Evolutionary conservation across 805 yeast species (phyloP), one percentile per base, ranked within the genome.

Genomic region (Phaffomyces thermotolerans): DNA sequence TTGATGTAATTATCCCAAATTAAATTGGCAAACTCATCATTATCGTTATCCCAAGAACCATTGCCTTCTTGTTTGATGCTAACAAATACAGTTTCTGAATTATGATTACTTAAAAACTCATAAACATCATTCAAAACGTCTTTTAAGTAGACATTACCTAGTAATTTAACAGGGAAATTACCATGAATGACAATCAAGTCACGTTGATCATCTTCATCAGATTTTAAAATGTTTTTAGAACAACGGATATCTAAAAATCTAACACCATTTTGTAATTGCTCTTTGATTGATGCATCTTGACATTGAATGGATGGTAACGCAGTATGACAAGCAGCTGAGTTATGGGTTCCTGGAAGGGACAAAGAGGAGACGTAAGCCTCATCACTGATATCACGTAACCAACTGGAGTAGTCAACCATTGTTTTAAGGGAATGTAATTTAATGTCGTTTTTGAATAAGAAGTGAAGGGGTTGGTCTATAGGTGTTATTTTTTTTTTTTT

Each of bases 281-380:
- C 76, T 3, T 71, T 61, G 40, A 84, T 69, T 1, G 77, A 61
- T 8, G 68, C 75, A 15, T 78, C 83, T 60, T 84, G 93, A 59
- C 93, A 84, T 57, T 79, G 82, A 27, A 84, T 90, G 0, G 87
- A 77, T 25, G 91, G 91, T 37, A 82, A 52, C 2, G 90, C 82
- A 8, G 73, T 66, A 58, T 81, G 80, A 52, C 75, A 78, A 6
- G 91, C 91, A 13, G 84, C 87, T 35, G 86, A 72, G 58, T 84
- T 84, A 65, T 84, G 93, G n/a, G 91, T 84, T n/a, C 93, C 93
- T 9, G 91, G 89, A 41, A 84, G 67, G 0, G 90, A 68, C 41
- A 84, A 67, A 44, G 71, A 64, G 4, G 82, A 68, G 31, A 84
- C 48, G 34, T 55, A 55, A 18, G 72, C 65, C 58, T 77, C 67